Conservation (phyloP, 2,329 filamentous ascomycete genomes). For the Periconia sp. region DNA sequence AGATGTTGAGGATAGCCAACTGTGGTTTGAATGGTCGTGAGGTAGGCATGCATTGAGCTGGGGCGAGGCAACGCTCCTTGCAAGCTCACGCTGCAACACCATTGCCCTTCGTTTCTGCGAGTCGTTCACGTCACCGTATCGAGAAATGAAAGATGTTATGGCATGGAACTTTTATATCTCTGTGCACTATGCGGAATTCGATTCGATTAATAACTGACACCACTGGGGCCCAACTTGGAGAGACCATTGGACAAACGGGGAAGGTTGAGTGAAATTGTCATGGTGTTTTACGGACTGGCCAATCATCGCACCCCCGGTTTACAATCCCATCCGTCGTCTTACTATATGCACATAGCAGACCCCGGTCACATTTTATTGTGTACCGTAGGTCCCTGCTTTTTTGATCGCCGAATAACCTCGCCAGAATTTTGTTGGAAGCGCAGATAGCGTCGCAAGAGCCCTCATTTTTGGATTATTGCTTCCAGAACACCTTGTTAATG, state of each 20-base stretch:
- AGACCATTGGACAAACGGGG: background rate
- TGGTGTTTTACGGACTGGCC: background rate
- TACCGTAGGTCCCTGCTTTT: background rate
- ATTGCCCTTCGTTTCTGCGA: constrained; percentile 3
- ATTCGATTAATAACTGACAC: too few relatives aligned
- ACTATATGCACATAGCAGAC: background rate
- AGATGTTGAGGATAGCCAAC: too few relatives aligned
- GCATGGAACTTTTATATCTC: background rate
- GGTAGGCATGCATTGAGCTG: constrained; percentile 6
- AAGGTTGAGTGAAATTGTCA: background rate
- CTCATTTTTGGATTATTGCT: too few relatives aligned
- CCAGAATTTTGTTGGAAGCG: too few relatives aligned
- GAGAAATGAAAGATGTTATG: background rate
- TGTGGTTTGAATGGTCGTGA: too few relatives aligned
- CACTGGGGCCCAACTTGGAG: too few relatives aligned
- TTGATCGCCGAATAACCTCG: too few relatives aligned
- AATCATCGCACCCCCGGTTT: background rate
- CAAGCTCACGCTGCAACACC: background rate
- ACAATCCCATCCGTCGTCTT: background rate
- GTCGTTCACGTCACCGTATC: background rate
- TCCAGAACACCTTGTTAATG: too few relatives aligned
- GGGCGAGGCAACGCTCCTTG: constrained; percentile 20
- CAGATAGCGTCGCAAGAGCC: too few relatives aligned
- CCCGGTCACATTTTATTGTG: background rate
- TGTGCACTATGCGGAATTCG: background rate